phyloP scores from a whole-genome alignment of 2,329 filamentous ascomycete species.

The Chrysoporthe puriensis region DNA sequence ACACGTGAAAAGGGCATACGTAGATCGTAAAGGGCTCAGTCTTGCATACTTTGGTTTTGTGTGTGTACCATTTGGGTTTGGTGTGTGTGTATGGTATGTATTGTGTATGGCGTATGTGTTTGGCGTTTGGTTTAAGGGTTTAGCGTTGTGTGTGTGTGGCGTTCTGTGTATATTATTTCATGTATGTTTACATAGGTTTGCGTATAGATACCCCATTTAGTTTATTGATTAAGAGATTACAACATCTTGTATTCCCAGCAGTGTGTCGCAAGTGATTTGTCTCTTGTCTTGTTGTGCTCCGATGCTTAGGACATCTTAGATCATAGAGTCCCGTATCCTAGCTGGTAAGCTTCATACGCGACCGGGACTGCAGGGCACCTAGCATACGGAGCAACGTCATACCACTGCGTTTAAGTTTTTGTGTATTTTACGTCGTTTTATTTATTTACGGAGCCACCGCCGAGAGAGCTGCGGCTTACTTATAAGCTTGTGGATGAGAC shows the following conservation, averaged over 20 bases:
- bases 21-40: constrained; percentile 28
- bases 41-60: constrained; percentile 28
- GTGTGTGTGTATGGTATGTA: constrained; percentile 18
- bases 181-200: not conserved
- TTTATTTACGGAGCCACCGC: no score
- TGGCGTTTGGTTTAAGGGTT: constrained; percentile 19
- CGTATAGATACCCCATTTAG: not conserved
- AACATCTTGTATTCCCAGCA: not conserved
- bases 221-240: not conserved
- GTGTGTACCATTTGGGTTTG: constrained; percentile 37
- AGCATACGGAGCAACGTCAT: no score
- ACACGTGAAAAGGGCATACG: constrained; percentile 21
- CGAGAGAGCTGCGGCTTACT: no score
- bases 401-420: no score
- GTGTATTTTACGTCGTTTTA: no score
- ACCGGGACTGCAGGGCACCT: no score
- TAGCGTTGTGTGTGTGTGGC: not conserved
- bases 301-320: not conserved
- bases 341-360: no score
- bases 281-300: not conserved
- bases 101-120: constrained; percentile 25
- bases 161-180: not conserved
- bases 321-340: no score
- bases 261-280: not conserved
- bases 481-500: no score